These are phyloP conservation scores for Scenedesmus sp. DNA, from an alignment of 163 green algal genomes.

Conservation along the genomic window DNA sequence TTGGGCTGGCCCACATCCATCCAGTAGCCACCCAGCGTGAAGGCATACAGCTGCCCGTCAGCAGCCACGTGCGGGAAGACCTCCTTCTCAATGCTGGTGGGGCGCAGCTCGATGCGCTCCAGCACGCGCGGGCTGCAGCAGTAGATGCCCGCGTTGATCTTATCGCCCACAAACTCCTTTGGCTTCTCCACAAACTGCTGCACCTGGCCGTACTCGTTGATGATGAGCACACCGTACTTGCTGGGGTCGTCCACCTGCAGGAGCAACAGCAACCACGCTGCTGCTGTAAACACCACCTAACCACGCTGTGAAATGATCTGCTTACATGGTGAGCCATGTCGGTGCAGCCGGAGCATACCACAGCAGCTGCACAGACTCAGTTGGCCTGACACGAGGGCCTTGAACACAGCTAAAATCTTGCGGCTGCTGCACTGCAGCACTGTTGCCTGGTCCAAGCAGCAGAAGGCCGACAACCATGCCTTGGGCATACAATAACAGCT, in stretches of 20 bases:
- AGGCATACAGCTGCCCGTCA: slow-evolving; percentile 90
- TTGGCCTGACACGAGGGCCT: too few relatives aligned
- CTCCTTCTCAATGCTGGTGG: slow-evolving; percentile 98
- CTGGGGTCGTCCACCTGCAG: slow-evolving; percentile 84
- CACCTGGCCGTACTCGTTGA: slow-evolving; percentile 88
- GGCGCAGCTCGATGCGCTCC: slow-evolving; percentile 93
- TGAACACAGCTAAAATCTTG: too few relatives aligned
- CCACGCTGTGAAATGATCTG: too few relatives aligned
- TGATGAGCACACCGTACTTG: slow-evolving; percentile 99
- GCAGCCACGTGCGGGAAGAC: slow-evolving; percentile 95
- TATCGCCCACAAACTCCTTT: slow-evolving; percentile 98
- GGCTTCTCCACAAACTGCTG: slow-evolving; percentile 99
- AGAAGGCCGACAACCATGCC: too few relatives aligned
- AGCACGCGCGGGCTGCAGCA: slow-evolving; percentile 88
- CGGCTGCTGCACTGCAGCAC: too few relatives aligned
- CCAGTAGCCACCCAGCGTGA: slow-evolving; percentile 97
- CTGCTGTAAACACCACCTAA: too few relatives aligned
- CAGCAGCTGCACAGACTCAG: too few relatives aligned
- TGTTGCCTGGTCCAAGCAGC: too few relatives aligned
- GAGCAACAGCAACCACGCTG: neutral
- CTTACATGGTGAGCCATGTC: too few relatives aligned
- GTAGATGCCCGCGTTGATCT: slow-evolving; percentile 99
- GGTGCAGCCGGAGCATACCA: too few relatives aligned
- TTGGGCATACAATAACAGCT: too few relatives aligned
- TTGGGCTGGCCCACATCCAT: slow-evolving; percentile 99